phyloP scores from a whole-genome alignment of 2,329 filamentous ascomycete genomes.

The Phoma sp. region DNA sequence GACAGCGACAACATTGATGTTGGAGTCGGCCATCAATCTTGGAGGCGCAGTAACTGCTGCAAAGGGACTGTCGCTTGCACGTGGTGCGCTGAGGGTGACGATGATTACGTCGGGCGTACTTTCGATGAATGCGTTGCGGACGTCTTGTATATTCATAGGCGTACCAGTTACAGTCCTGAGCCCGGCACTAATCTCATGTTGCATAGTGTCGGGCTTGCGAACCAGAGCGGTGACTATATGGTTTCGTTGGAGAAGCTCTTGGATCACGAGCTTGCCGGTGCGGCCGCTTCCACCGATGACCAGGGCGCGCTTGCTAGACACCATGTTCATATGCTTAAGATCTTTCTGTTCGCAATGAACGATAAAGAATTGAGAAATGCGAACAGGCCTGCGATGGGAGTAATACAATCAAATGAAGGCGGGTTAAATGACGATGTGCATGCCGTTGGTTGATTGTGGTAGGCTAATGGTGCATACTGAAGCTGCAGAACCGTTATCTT shows the following conservation, averaged over 20 bases:
- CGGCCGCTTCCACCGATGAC: constrained; percentile 58
- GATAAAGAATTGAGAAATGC: neutral
- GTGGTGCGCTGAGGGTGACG: constrained; percentile 58
- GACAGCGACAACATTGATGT: constrained; percentile 46
- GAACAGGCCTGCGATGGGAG: too few species aligned
- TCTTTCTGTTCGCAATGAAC: too few species aligned
- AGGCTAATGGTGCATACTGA: neutral
- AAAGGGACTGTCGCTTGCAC: constrained; percentile 59
- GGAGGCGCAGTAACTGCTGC: constrained; percentile 53
- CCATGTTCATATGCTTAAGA: neutral
- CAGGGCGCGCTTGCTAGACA: constrained; percentile 49
- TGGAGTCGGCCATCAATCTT: constrained; percentile 57
- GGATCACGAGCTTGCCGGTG: constrained; percentile 55
- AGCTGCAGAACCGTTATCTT: neutral
- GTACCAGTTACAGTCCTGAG: constrained; percentile 53
- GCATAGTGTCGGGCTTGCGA: constrained; percentile 49
- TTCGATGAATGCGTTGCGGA: constrained; percentile 46
- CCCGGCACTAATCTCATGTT: constrained; percentile 20
- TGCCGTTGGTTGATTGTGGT: neutral
- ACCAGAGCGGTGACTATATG: constrained; percentile 59
- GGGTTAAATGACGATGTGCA: neutral
- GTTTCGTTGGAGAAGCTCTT: constrained; percentile 48
- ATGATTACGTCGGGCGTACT: constrained; percentile 51
- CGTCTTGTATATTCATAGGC: constrained; percentile 47
- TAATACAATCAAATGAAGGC: too few species aligned